Conservation (phyloP, 2,329 filamentous ascomycete species). For the Fusarium sp. region DNA sequence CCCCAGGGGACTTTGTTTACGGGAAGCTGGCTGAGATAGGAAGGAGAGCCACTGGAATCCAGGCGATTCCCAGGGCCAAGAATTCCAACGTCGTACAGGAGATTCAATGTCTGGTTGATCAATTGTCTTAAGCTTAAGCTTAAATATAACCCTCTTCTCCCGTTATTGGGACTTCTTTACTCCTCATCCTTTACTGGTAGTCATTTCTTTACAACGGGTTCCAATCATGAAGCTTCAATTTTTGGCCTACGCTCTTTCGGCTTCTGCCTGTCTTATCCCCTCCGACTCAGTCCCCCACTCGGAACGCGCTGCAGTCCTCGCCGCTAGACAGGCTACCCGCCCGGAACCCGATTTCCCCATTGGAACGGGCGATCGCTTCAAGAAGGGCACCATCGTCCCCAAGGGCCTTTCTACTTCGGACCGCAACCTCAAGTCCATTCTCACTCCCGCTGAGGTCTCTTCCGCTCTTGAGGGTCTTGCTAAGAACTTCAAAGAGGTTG, state of each 20-base stretch:
- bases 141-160: conserved; percentile 17
- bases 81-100: neutral
- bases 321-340: conserved; percentile 24
- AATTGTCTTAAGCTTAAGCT: neutral
- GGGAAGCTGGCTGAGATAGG: conserved; percentile 26
- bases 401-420: conserved; percentile 48
- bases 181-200: neutral
- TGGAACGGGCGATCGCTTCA: conserved; percentile 55
- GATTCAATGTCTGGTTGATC: neutral
- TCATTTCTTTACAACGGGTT: neutral
- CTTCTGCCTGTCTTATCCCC: conserved; percentile 50
- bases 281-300: conserved; percentile 45
- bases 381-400: conserved; percentile 49
- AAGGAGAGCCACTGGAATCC: conserved; percentile 21
- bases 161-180: neutral
- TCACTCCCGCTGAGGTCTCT: conserved; percentile 56
- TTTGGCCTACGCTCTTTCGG: conserved; percentile 33
- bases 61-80: neutral
- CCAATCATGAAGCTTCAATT: conserved; percentile 44
- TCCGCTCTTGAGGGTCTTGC: conserved; percentile 56
- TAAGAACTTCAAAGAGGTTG: conserved; percentile 49
- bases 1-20: conserved; percentile 6
- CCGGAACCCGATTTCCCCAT: conserved; percentile 47
- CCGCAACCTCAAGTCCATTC: conserved; percentile 52
- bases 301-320: conserved; percentile 14